Base-by-base conservation (phyloP, 768 basidiomycete genomes). In the Kwoniella heveanensis region DNA sequence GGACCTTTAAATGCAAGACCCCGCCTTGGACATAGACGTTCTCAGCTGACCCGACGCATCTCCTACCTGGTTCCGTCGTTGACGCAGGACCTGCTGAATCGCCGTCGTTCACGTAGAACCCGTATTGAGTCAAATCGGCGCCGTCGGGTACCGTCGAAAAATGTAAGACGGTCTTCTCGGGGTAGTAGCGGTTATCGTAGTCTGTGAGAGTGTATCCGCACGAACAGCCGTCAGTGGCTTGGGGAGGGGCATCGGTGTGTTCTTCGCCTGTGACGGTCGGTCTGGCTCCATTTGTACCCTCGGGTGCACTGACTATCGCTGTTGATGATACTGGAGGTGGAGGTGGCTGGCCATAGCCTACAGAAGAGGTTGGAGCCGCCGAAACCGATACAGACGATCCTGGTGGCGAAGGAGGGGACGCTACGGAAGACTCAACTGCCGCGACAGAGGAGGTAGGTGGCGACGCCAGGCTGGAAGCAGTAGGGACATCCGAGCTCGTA, bases 11-110 rank as follows among this genome's bases (percentile, higher is more conserved):
- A 22, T 57, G 39, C 19, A 57, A 32, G 12, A 57, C 10, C 0
- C 56, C 56, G 25, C 46, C 56, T 6, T 12, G 0, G 44, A 57
- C 44, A n/a, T 48, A 48, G 6, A 57, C 56, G 21, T 57, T 57
- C 27, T 46, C 46, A 4, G 44, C 22, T 0, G 56, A 10, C 6
- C 46, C 56, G 2, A 48, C 29, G 27, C 44, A 46, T 1, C 22
- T 25, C 0, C 4, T 2, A 1, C 26, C 29, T 2, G 1, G 25
- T 24, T 48, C 25, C 1, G 26, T n/a, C 0, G 2, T 30, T 3
- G 56, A 57, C 0, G 26, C 21, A 19, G 56, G 19, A 29, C 56
- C 56, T 1, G 44, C 46, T 1, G 9, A 7, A 1, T 56, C 54
- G 13, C 56, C 44, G 1, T 57, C n/a, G 46, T 27, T 48, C 5